Evolutionary conservation across 2,329 filamentous ascomycete species (phyloP), one percentile per base, ranked within the genome.

Genomic region (Tricladium varicosporioides): DNA sequence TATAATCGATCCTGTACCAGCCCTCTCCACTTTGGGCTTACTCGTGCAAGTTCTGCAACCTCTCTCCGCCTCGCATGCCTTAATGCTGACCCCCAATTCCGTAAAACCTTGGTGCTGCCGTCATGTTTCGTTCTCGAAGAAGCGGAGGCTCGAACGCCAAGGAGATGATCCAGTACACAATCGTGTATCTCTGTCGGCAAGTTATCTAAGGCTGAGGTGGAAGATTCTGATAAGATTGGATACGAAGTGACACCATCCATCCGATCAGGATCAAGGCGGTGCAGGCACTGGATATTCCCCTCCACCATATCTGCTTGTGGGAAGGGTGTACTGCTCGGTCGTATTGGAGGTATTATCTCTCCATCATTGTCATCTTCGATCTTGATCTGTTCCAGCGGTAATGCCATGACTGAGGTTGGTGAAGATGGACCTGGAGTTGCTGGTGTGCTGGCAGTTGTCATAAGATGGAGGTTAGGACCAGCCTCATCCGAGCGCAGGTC

Each of bases 1-100:
- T 89, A 92, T 2, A 92, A 79, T 40, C 88, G 80, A 67, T 87
- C 81, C 69, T 91, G 88, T 16, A 92, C 83, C 55, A 91, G 68
- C 36, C 77, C 74, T 49, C 85, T 80, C 87, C 87, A 91, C n/a
- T 80, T 72, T 3, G 72, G 76, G 64, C 77, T 83, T 48, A 86
- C 83, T 51, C 88, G 73, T 2, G 87, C 82, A 57, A 91, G 71
- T 61, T 86, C 79, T 0, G 87, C 88, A 36, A 90, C 75, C 58
- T 87, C 84, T 60, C 83, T 86, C 59, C 87, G 76, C 54, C 87
- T 78, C 5, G 85, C 86, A 71, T 89, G 85, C 54, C 86, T 80
- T 58, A 89, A 73, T 3, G 81, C 82, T 14, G 84, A 87, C 53
- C 80, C 82, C 83, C 85, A 88, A 63, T 80, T 82, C 57, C 80